These are phyloP conservation scores for Pluteus cervinus DNA, from an alignment of 768 basidiomycete genomes.

Conservation along the genomic window DNA sequence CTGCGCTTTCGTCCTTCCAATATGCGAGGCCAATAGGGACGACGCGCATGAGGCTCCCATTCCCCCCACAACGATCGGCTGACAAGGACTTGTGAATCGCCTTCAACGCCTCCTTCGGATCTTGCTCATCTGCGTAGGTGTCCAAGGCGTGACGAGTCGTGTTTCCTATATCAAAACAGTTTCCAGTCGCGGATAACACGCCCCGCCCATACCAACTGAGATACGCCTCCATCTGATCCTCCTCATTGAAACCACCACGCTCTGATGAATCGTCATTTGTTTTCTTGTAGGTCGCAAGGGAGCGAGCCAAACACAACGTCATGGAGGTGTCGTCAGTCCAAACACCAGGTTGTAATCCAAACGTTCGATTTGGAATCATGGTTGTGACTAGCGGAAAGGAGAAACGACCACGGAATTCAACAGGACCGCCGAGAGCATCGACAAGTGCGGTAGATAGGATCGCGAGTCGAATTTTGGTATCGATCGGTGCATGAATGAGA, in stretches of 20 bases:
- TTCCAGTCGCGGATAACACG: slow-evolving; percentile 25
- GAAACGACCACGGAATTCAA: slow-evolving; percentile 34
- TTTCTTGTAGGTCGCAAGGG: slow-evolving; percentile 25
- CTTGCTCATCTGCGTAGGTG: slow-evolving; percentile 17
- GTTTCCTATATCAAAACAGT: slow-evolving; percentile 35
- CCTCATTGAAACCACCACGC: slow-evolving; percentile 26
- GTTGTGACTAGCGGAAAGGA: slow-evolving; percentile 27
- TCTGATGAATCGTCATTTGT: slow-evolving; percentile 5
- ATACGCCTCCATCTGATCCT: slow-evolving; percentile 29
- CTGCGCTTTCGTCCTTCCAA: slow-evolving; percentile 27
- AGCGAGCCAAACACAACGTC: slow-evolving; percentile 37
- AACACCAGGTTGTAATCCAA: slow-evolving; percentile 27
- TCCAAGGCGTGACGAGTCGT: slow-evolving; percentile 27
- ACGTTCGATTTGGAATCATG: slow-evolving; percentile 34
- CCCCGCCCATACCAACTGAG: slow-evolving; percentile 25
- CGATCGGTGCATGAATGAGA: slow-evolving; percentile 17
- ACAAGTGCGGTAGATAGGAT: slow-evolving; percentile 35
- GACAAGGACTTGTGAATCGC: slow-evolving; percentile 22
- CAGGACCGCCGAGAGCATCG: slow-evolving; percentile 40
- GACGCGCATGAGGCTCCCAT: slow-evolving; percentile 42
- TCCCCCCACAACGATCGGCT: slow-evolving; percentile 24
- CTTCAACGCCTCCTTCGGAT: slow-evolving; percentile 18
- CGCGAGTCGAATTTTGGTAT: slow-evolving; percentile 33
- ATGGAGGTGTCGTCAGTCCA: slow-evolving; percentile 48
- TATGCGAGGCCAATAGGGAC: slow-evolving; percentile 37